A percentile compares a stretch with the other conserved stretches of the same genome.
phyloP scores from a whole-genome alignment of 768 basidiomycete genomes.

The Macrolepiota albuminosa region DNA sequence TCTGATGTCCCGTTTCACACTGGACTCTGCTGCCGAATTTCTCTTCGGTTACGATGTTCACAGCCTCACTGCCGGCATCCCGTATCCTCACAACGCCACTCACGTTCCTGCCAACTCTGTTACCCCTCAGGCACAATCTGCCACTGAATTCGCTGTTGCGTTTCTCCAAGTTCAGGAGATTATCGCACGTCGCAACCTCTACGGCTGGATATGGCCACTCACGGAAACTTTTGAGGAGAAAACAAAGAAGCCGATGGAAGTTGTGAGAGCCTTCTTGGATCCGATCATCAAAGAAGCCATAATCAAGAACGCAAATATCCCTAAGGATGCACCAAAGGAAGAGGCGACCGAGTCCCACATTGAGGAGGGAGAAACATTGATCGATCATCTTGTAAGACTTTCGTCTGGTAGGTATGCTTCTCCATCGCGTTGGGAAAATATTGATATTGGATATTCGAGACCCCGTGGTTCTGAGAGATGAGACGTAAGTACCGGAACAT shows the following conservation, averaged over 20 bases:
- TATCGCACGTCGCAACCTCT: constrained; percentile 36
- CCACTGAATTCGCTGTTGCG: constrained; percentile 42
- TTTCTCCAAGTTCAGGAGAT: constrained; percentile 43
- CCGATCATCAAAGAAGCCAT: constrained; percentile 48
- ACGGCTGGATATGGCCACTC: constrained; percentile 51
- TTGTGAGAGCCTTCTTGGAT: constrained; percentile 47
- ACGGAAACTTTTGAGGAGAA: constrained; percentile 43
- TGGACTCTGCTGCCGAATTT: constrained; percentile 64
- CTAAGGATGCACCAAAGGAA: constrained; percentile 13
- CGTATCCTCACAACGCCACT: constrained; percentile 42
- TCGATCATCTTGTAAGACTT: constrained; percentile 51
- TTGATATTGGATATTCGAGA: constrained; percentile 18
- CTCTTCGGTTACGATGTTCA: constrained; percentile 57
- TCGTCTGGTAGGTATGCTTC: constrained; percentile 32
- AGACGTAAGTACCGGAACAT: constrained; percentile 25
- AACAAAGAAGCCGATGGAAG: constrained; percentile 43
- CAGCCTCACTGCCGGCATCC: constrained; percentile 44
- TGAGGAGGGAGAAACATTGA: constrained; percentile 42
- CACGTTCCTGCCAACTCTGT: constrained; percentile 18
- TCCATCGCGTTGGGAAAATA: not conserved
- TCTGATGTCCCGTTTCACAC: constrained; percentile 55
- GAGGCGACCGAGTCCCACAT: constrained; percentile 24
- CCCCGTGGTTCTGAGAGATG: constrained; percentile 44
- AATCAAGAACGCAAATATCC: constrained; percentile 21
- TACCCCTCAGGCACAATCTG: constrained; percentile 22